phyloP scores from a whole-genome alignment of 192 early-diverging fungal species.

The Podila minutissima region DNA sequence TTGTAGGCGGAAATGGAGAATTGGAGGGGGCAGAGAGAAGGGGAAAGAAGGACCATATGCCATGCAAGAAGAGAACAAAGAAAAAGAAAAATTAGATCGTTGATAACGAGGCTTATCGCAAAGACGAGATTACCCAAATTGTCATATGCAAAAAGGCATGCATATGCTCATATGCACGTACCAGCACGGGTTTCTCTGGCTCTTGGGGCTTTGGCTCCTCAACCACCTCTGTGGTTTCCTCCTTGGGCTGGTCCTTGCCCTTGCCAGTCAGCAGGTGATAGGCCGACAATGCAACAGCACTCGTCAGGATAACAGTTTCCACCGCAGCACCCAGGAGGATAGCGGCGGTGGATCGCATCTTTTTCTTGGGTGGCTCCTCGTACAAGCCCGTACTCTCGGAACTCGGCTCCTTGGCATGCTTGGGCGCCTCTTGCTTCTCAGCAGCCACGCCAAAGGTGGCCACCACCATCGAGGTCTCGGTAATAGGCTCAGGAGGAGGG shows the following conservation, averaged over 20 bases:
- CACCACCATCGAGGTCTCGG: slow-evolving; percentile 16
- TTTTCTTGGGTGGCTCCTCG: slow-evolving; percentile 43
- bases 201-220: neutral
- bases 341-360: slow-evolving; percentile 32
- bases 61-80: neutral
- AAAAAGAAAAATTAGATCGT: too few species aligned
- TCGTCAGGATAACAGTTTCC: slow-evolving; percentile 54
- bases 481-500: neutral
- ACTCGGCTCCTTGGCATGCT: neutral
- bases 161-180: neutral
- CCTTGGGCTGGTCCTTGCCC: slow-evolving; percentile 9
- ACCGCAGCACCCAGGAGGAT: slow-evolving; percentile 42
- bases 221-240: neutral
- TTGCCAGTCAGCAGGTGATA: slow-evolving; percentile 48
- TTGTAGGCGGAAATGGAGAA: neutral
- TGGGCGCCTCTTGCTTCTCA: slow-evolving; percentile 1
- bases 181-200: neutral
- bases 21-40: neutral
- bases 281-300: slow-evolving; percentile 51
- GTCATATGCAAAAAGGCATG: too few species aligned
- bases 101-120: too few species aligned
- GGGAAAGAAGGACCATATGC: neutral
- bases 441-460: slow-evolving; percentile 28
- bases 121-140: too few species aligned
- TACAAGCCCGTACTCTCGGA: slow-evolving; percentile 5